phyloP scores from a whole-genome alignment of 176 grass and related monocot species.

The Oryza meridionalis region DNA sequence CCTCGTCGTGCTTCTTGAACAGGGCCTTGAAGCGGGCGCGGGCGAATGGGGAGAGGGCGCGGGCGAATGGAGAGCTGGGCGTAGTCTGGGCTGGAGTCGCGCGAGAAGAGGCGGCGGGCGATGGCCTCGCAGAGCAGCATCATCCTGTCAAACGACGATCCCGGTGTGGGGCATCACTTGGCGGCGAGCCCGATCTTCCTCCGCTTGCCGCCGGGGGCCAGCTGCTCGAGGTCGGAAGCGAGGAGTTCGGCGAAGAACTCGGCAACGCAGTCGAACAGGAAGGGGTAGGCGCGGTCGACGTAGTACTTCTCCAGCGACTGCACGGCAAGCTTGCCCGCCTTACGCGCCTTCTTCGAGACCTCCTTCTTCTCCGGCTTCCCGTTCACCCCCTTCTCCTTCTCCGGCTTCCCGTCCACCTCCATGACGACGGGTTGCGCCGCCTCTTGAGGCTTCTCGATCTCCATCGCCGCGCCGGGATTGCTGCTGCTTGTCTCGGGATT shows the following conservation, averaged over 20 bases:
- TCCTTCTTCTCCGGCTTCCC: neutral
- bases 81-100: constrained; percentile 41
- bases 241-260: constrained; percentile 60
- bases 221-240: constrained; percentile 44
- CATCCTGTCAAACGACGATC: constrained; percentile 45
- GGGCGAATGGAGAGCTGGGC: constrained; percentile 27
- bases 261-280: constrained; percentile 57
- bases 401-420: constrained; percentile 3
- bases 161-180: constrained; percentile 68
- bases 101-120: constrained; percentile 53
- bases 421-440: neutral
- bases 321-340: constrained; percentile 34
- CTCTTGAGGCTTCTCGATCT: no score
- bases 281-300: constrained; percentile 53
- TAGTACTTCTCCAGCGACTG: constrained; percentile 56
- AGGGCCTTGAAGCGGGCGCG: no score
- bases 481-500: neutral
- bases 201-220: neutral
- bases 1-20: no score
- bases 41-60: no score
- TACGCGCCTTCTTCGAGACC: constrained; percentile 34
- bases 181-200: constrained; percentile 53
- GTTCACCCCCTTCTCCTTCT: neutral
- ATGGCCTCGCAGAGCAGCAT: neutral
- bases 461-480: no score